These are phyloP conservation scores for Lasiodiplodia hormozganensis DNA, from an alignment of 2,329 filamentous ascomycete genomes.

Conservation along the genomic window DNA sequence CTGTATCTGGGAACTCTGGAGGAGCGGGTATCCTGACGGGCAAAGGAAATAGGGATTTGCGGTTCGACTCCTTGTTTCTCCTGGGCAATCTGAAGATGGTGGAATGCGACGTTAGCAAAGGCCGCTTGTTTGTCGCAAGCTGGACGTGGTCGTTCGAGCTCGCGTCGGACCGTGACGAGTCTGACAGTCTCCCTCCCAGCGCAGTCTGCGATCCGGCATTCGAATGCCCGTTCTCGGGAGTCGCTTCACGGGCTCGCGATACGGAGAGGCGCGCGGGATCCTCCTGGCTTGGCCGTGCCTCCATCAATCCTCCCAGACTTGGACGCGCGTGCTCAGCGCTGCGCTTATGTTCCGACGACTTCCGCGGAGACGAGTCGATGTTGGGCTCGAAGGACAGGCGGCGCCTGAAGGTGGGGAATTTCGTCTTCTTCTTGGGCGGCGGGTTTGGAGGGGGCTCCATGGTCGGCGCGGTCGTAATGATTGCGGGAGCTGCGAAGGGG, in stretches of 20 bases:
- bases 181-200: conserved; percentile 61
- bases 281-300: conserved; percentile 34
- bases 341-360: conserved; percentile 45
- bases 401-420: conserved; percentile 45
- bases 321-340: conserved; percentile 24
- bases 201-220: conserved; percentile 37
- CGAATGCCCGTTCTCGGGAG: conserved; percentile 66
- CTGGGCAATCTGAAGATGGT: conserved; percentile 84
- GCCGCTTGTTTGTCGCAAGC: conserved; percentile 43
- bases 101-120: conserved; percentile 62
- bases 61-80: conserved; percentile 70
- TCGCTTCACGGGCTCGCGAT: conserved; percentile 55
- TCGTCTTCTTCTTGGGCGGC: conserved; percentile 39
- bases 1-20: conserved; percentile 52
- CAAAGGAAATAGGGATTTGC: conserved; percentile 84
- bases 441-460: conserved; percentile 46
- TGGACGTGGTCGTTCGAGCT: conserved; percentile 66
- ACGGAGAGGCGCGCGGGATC: conserved; percentile 65
- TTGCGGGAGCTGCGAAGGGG: conserved; percentile 60
- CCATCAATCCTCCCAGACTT: conserved; percentile 13
- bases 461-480: conserved; percentile 92
- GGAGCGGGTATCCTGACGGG: conserved; percentile 71
- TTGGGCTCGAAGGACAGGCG: conserved; percentile 47
- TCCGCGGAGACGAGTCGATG: conserved; percentile 33
- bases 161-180: conserved; percentile 88